Base-by-base conservation (phyloP, 2,329 filamentous ascomycete genomes). In the Teratosphaeria nubilosa region DNA sequence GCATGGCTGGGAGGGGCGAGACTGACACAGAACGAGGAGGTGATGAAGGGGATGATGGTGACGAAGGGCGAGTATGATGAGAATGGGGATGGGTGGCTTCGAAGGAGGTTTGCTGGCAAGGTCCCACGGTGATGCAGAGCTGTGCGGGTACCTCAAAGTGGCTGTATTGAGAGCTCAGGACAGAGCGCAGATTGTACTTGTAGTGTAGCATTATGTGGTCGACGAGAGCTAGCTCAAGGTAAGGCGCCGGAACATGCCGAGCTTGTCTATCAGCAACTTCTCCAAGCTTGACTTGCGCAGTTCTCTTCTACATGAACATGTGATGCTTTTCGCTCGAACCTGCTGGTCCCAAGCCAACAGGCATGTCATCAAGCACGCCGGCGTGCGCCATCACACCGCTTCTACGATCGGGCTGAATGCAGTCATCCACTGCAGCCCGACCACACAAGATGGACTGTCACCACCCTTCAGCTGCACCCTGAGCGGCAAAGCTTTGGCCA, bases 1-100 rank as follows among this genome's bases (percentile, higher is more conserved):
- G 90, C 88, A 0, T 99, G 92, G 92, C 75, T 84, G 13, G 94
- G 94, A 16, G 92, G 86, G n/a, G 87, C 88, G 24, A 82, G 84
- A 59, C 77, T 96, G 58, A 90, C 90, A 0, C 82, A 76, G 55
- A 85, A 91, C 66, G 78, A 79, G 50, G 80, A 87, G 45, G 77
- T 78, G 55, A 63, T 95, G 55, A 80, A 85, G 60, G 80, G 80
- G 54, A 74, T 91, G 13, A 81, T 84, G 1, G 88, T 96, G n/a
- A 94, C 89, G 0, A 90, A 88, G 70, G 82, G 88, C 61, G 90
- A 99, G 69, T 99, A 99, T 71, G 84, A 94, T 55, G 94, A 99
- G 72, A 76, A 91, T 68, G 94, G 94, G n/a, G 66, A 69, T 52
- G 61, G 62, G 13, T 74, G 72, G 72, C 66, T 67, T 13, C 60